A percentile compares a stretch with the other conserved stretches of the same genome.
phyloP scores from a whole-genome alignment of 2,329 filamentous ascomycete species.

The Exophiala bonariae region DNA sequence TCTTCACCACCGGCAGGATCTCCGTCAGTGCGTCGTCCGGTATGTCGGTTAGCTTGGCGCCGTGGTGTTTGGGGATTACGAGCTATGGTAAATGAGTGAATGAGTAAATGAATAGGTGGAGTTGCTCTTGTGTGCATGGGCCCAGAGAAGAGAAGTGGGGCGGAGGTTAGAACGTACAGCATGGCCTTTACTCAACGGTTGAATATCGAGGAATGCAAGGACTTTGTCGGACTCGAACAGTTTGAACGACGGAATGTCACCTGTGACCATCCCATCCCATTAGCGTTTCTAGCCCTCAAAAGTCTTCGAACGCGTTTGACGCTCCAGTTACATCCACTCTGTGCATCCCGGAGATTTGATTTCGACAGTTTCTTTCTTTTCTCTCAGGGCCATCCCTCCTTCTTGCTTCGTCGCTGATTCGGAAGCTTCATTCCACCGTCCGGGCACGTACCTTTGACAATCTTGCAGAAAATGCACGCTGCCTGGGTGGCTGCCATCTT shows the following conservation, averaged over 20 bases:
- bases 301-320: no score
- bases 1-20: constrained; percentile 84
- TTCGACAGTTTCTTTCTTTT: no score
- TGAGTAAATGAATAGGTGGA: background rate
- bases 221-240: constrained; percentile 93
- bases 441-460: constrained; percentile 73
- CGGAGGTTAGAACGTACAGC: constrained; percentile 58
- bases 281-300: background rate
- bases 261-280: constrained; percentile 57
- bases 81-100: constrained; percentile 57
- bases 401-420: no score
- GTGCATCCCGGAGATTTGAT: no score
- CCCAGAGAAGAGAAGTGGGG: constrained; percentile 14
- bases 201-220: constrained; percentile 93
- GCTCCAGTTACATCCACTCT: no score
- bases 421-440: background rate
- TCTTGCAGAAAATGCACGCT: constrained; percentile 95
- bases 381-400: no score
- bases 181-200: constrained; percentile 83
- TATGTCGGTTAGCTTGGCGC: constrained; percentile 86
- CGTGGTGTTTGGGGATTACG: constrained; percentile 93
- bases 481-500: no score
- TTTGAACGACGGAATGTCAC: constrained; percentile 95
- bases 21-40: constrained; percentile 84
- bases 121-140: no score